Conservation (phyloP, 306 rosid genomes). For the Castanospermum australe region DNA sequence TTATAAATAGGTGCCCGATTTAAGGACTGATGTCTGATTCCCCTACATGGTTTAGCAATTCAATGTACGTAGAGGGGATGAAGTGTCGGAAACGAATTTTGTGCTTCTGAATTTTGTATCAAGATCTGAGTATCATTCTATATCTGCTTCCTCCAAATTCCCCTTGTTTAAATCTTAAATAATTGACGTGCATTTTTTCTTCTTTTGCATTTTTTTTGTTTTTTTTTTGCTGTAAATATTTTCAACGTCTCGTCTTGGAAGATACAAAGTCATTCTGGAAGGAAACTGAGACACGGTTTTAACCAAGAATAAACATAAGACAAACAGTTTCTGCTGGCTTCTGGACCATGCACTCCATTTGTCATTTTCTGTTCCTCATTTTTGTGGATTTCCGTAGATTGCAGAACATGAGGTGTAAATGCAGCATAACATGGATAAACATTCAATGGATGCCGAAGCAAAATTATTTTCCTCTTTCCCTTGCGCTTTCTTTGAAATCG, state of each 20-base stretch:
- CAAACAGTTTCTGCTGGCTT: neutral
- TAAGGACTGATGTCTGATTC: conserved; percentile 35
- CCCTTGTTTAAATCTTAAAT: neutral
- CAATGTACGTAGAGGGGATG: conserved; percentile 45
- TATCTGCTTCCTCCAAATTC: neutral
- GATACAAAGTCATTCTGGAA: neutral
- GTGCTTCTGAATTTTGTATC: conserved; percentile 50
- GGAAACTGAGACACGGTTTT: neutral
- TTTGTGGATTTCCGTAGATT: neutral
- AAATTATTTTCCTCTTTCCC: neutral
- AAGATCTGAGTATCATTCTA: conserved; percentile 42
- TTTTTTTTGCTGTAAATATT: neutral
- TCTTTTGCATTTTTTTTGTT: neutral
- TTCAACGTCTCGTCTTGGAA: neutral
- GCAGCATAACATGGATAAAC: neutral
- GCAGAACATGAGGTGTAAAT: neutral
- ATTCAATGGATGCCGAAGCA: neutral
- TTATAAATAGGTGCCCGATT: conserved; percentile 50
- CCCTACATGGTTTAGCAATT: conserved; percentile 31
- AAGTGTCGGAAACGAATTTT: conserved; percentile 50
- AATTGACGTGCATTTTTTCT: neutral
- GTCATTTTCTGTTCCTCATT: neutral
- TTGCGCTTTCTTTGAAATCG: neutral
- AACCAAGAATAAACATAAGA: neutral
- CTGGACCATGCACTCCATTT: neutral